Evolutionary conservation across 2,329 filamentous ascomycete species (phyloP), one percentile per base, ranked within the genome.

Genomic region (Berkeleyomyces rouxiae): DNA sequence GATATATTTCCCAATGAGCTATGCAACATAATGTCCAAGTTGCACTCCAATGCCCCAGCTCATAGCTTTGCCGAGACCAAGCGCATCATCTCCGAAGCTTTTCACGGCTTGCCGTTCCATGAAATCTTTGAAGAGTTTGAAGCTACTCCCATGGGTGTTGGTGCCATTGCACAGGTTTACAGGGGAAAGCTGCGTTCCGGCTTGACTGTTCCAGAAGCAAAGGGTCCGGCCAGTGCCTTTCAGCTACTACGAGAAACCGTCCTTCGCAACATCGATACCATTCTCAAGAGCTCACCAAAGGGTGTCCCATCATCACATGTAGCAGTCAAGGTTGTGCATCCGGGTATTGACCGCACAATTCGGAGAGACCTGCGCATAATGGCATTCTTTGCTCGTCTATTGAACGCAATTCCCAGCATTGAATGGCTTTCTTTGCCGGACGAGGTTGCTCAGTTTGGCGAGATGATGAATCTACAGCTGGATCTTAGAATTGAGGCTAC

Each of bases 381-480:
- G 93, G 79, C 77, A 7, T 90, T 95, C 74, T 96, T 99, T 70
- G 93, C 93, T 13, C 79, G 82, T 0, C 70, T 87, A 4, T 84
- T 99, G 67, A 95, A 97, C 72, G 76, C 81, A 1, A 86, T 99
- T 40, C 93, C 93, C 0, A 96, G 91, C 0, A 93, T 99, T 70
- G 90, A 97, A 73, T 99, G 93, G 93, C 79, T 99, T 4, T 96
- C 92, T 0, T 82, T 99, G 7, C 93, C 93, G 0, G 92, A 96
- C 68, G 93, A 99, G 72, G 93, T 97, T 2, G 75, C 79, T 11
- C 90, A 97, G 70, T 99, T 99, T 70, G 92, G 91, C 33, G 88
- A 95, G 71, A 99, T 99, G 93, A 99, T 99, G 93, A 86, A 86
- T 69, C 77, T 97, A n/a, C 93, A 99, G 71, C 79, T 99, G 2